Conservation (phyloP, 768 basidiomycete species). For the Galerina sulciceps region DNA sequence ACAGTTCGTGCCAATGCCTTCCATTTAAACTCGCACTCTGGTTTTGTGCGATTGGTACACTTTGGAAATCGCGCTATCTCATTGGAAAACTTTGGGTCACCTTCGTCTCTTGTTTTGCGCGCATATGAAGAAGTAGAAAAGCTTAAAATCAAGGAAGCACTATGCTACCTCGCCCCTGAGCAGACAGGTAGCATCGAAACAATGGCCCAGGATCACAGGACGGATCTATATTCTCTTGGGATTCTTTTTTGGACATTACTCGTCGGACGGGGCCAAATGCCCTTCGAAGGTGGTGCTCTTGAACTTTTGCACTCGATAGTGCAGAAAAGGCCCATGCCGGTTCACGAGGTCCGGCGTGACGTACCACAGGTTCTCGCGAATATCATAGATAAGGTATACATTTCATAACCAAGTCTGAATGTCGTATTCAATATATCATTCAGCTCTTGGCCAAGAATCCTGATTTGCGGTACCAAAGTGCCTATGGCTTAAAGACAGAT, state of each 20-base stretch:
- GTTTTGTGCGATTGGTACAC: conserved; percentile 71
- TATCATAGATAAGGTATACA: conserved; percentile 67
- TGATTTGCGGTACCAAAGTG: conserved; percentile 72
- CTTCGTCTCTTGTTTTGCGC: conserved; percentile 68
- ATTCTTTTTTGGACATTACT: conserved; percentile 76
- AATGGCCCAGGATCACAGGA: conserved; percentile 71
- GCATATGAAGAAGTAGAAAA: conserved; percentile 66
- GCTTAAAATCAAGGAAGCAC: conserved; percentile 73
- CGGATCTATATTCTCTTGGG: conserved; percentile 76
- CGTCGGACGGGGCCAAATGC: conserved; percentile 70
- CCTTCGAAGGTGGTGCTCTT: conserved; percentile 61
- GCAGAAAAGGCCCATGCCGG: conserved; percentile 74
- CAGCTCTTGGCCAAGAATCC: conserved; percentile 73
- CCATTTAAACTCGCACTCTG: conserved; percentile 72
- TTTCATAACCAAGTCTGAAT: conserved; percentile 4
- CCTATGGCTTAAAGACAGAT: conserved; percentile 69
- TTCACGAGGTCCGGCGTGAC: conserved; percentile 75
- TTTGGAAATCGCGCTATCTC: conserved; percentile 78
- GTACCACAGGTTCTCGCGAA: conserved; percentile 71
- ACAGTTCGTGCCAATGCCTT: conserved; percentile 77
- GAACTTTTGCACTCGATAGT: conserved; percentile 75
- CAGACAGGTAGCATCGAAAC: conserved; percentile 78
- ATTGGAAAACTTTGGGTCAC: conserved; percentile 72
- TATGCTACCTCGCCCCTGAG: conserved; percentile 78
- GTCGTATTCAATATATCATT: neutral